Base-by-base conservation (phyloP, 352 stramenopile species). In the Saprolegnia diclina region DNA sequence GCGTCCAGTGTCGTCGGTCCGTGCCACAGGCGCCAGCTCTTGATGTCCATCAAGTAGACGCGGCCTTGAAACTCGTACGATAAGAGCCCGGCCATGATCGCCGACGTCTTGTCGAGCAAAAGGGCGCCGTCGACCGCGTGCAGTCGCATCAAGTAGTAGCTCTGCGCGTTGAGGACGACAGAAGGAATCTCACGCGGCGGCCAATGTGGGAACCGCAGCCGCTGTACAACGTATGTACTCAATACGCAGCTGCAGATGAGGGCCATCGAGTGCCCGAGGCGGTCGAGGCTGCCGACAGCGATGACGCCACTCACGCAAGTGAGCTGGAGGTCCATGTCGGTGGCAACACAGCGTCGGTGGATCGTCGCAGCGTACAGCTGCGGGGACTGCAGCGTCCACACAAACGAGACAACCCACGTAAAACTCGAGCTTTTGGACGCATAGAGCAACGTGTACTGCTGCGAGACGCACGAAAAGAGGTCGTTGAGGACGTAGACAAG, bases 71-170 rank as follows among this genome's bases (percentile, higher is more conserved):
- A 29, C 24, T 54, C 46, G 24, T 29, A 54, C n/a, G n/a, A 29
- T 54, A 54, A 54, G n/a, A 54, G 46, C 2, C 46, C 46, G n/a
- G 46, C 46, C 46, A 54, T 54, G 46, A 54, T 54, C n/a, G 46
- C 46, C n/a, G 46, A 54, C 5, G 46, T 54, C 46, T 54, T 54
- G 24, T 54, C 46, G 46, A 54, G n/a, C n/a, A 29, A 54, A 29
- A 54, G 24, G n/a, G n/a, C 46, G 24, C 24, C 46, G 5, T 54
- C 46, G n/a, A 54, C 46, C 46, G n/a, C 46, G 5, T 29, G 46
- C n/a, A 54, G 46, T 54, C 24, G 29, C 24, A 54, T 22, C 46
- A 54, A 54, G 46, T 54, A 54, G 24, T 54, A 54, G 24, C n/a
- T 29, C 24, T 54, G n/a, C n/a, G 46, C 46, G 24, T 54, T 54